A percentile compares a stretch with the other conserved stretches of the same genome.
Conservation (phyloP, 352 stramenopile species). For the Phytophthora pluvialis region DNA sequence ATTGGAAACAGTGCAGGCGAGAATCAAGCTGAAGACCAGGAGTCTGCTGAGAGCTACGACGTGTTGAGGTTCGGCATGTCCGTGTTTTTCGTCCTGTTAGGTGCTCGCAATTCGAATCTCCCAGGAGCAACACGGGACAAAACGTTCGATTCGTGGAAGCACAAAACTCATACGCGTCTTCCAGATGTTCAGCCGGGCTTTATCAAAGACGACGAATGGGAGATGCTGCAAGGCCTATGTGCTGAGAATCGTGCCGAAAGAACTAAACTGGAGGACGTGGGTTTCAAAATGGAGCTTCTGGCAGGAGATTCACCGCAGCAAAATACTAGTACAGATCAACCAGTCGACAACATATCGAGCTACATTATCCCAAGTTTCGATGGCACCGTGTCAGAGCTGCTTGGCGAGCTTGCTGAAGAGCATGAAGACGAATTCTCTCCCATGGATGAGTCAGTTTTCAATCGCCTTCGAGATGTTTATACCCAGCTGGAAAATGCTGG, state of each 20-base stretch:
- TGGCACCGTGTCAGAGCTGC: slow-evolving; percentile 9
- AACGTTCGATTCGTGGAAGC: slow-evolving; percentile 31
- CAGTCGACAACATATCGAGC: slow-evolving; percentile 15
- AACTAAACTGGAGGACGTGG: slow-evolving; percentile 20
- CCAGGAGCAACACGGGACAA: slow-evolving; percentile 24
- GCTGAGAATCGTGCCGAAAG: slow-evolving; percentile 19
- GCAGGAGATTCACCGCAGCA: neutral
- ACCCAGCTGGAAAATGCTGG: slow-evolving; percentile 17
- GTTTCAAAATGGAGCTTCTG: slow-evolving; percentile 33
- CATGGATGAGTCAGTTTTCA: slow-evolving; percentile 20
- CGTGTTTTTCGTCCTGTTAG: slow-evolving; percentile 29
- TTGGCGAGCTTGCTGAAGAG: slow-evolving; percentile 7
- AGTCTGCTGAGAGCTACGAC: slow-evolving; percentile 21
- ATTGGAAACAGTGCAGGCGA: slow-evolving; percentile 4
- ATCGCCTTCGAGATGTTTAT: slow-evolving; percentile 26
- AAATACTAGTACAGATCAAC: neutral
- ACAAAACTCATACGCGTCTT: slow-evolving; percentile 26
- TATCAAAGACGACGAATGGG: slow-evolving; percentile 30
- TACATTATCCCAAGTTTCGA: slow-evolving; percentile 12
- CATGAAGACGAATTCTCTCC: slow-evolving; percentile 9
- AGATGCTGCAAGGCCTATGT: slow-evolving; percentile 27
- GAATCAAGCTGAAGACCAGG: slow-evolving; percentile 10
- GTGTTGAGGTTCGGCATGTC: slow-evolving; percentile 32
- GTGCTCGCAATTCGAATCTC: slow-evolving; percentile 31
- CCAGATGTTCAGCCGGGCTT: slow-evolving; percentile 23